Base-by-base conservation (phyloP, 2,329 filamentous ascomycete genomes). In the Sclerotinia spermophila region DNA sequence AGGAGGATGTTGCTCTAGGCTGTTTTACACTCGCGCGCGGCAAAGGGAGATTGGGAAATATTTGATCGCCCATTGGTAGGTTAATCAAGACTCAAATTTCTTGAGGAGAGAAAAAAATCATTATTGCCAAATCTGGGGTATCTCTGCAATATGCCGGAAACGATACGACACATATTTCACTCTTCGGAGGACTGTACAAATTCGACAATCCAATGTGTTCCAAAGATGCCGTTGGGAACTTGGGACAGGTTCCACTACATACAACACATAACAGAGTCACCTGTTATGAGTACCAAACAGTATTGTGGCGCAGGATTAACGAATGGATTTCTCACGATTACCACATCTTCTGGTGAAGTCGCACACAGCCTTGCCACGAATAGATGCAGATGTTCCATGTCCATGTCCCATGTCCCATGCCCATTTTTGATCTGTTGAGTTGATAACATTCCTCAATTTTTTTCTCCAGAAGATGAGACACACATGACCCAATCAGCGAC, bases 11-110 rank as follows among this genome's bases (percentile, higher is more conserved):
- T 53, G 40, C 58, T 68, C 67, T 51, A 27, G 55, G 58, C 67
- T 68, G 66, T 59, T 68, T 59, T 68, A 48, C 66, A 35, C 66
- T 68, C 66, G 66, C 66, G 66, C 66, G 66, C 66, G 66, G 66
- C 55, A 68, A 68, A 48, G 53, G 11, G 42, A 48, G 24, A 33
- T 33, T 19, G 35, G 33, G 42, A 45, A n/a, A 45, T 62, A 10
- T 45, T 62, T 62, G 42, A 40, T 62, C 60, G 27, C 60, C 35
- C 42, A 19, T 62, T 45, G 27, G 60, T 30, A 45, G 60, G 40
- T 45, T 27, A 40, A 44, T 24, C 19, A 62, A 42, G 59, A 30
- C 59, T 44, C 40, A 33, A 30, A 21, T 33, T 13, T 15, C 40
- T 44, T 61, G 11, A 15, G 7, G 15, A 44, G 48, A 30, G n/a